These are phyloP conservation scores for Cercospora sojina DNA, from an alignment of 2,329 filamentous ascomycete species.

Conservation along the genomic window DNA sequence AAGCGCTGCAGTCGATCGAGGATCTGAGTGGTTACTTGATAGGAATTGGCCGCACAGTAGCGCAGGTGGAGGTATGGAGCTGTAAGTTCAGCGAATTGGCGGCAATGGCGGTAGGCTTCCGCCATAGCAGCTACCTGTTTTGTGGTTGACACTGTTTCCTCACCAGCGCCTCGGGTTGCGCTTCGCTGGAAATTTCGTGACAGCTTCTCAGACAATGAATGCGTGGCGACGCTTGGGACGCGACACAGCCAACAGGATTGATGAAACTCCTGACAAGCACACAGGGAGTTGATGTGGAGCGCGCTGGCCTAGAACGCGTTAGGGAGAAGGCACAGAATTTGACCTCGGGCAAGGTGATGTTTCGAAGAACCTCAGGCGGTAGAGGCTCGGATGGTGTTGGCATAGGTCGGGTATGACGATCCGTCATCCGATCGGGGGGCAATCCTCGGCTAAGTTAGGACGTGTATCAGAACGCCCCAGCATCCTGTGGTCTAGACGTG, in stretches of 20 bases:
- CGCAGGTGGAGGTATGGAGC: background rate
- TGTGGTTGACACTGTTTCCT: background rate
- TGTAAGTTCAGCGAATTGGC: constrained; percentile 1
- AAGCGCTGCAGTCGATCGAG: background rate
- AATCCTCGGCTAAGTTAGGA: constrained; percentile 1
- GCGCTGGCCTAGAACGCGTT: background rate
- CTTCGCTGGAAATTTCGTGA: background rate
- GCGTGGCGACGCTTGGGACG: background rate
- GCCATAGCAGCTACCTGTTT: background rate
- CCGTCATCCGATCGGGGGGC: background rate
- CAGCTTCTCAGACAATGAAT: background rate
- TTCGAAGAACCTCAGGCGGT: background rate
- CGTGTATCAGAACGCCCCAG: background rate
- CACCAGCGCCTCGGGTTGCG: background rate
- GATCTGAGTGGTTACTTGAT: background rate
- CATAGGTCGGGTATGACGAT: background rate
- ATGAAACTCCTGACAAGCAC: background rate
- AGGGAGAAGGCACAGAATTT: background rate
- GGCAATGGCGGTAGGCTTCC: background rate
- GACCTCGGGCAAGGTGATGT: background rate
- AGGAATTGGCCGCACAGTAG: background rate
- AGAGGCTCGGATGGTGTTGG: background rate
- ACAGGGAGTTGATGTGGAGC: background rate
- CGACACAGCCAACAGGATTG: background rate
- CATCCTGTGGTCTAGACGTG: constrained; percentile 3